A percentile compares a stretch with the other conserved stretches of the same genome.
These are phyloP conservation scores for Excoecaria cochinchinensis DNA, from an alignment of 345 rosid genomes.

Conservation along the genomic window DNA sequence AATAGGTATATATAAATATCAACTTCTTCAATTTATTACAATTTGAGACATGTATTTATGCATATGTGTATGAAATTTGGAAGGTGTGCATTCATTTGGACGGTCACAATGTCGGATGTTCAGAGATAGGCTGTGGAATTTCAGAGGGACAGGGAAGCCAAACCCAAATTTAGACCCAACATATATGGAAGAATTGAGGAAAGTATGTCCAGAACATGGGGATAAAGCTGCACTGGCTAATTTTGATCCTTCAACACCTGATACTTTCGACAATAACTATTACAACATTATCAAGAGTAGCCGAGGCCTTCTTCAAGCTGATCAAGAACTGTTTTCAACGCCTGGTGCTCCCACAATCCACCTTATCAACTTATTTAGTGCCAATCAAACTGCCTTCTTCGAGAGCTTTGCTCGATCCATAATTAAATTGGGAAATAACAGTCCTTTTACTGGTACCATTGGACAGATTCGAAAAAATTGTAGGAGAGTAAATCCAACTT, in stretches of 20 bases:
- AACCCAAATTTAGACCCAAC: constrained; percentile 20
- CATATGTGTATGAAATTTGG: too few species aligned
- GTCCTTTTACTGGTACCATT: constrained; percentile 32
- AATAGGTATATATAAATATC: too few species aligned
- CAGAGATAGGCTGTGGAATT: constrained; percentile 19
- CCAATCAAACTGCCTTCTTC: constrained; percentile 38
- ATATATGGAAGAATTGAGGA: not conserved
- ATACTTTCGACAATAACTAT: constrained; percentile 34
- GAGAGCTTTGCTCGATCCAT: constrained; percentile 35
- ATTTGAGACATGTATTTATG: too few species aligned
- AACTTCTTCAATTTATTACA: too few species aligned
- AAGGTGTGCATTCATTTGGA: constrained; percentile 25
- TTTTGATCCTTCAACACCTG: constrained; percentile 22
- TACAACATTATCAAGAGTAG: constrained; percentile 29
- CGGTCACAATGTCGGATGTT: constrained; percentile 24
- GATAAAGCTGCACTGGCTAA: not conserved
- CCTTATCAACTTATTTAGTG: constrained; percentile 38
- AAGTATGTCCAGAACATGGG: constrained; percentile 21
- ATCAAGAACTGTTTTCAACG: constrained; percentile 43
- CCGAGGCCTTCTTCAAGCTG: constrained; percentile 36
- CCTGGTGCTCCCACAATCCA: constrained; percentile 21
- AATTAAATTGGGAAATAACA: constrained; percentile 44
- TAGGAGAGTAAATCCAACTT: constrained; percentile 29
- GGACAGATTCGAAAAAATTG: constrained; percentile 43
- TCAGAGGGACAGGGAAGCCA: constrained; percentile 21